These are phyloP conservation scores for Astragalus glycyphyllos DNA, from an alignment of 306 rosid species.

Conservation along the genomic window DNA sequence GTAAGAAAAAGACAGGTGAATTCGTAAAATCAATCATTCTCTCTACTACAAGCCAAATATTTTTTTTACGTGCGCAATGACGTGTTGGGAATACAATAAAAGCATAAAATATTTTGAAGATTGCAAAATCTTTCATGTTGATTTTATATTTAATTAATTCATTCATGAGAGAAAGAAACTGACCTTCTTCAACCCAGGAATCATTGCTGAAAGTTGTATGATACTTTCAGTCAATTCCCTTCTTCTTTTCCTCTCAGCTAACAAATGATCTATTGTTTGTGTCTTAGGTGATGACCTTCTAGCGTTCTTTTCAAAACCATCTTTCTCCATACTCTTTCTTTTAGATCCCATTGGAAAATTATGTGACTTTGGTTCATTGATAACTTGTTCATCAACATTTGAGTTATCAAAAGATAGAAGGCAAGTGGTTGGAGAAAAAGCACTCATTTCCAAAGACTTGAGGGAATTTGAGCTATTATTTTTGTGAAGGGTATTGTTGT, in stretches of 20 bases:
- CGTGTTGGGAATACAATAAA: background rate
- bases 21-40: background rate
- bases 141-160: background rate
- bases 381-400: constrained; percentile 8
- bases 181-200: constrained; percentile 50
- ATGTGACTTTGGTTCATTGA: constrained; percentile 1
- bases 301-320: constrained; percentile 9
- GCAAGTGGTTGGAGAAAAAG: constrained; percentile 2
- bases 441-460: constrained; percentile 28
- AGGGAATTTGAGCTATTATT: constrained; percentile 31
- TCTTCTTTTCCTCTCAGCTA: constrained; percentile 49
- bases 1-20: background rate
- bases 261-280: constrained; percentile 16
- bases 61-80: background rate
- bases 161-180: background rate
- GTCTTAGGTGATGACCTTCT: constrained; percentile 20
- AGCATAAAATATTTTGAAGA: background rate
- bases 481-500: background rate
- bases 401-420: constrained; percentile 39
- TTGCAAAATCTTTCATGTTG: background rate
- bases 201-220: constrained; percentile 45
- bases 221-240: constrained; percentile 36
- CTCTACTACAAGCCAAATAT: background rate
- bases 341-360: background rate
- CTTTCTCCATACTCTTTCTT: background rate